A percentile compares a stretch with the other conserved stretches of the same genome.
Conservation (phyloP, 345 rosid species). For the Cochlearia excelsa region DNA sequence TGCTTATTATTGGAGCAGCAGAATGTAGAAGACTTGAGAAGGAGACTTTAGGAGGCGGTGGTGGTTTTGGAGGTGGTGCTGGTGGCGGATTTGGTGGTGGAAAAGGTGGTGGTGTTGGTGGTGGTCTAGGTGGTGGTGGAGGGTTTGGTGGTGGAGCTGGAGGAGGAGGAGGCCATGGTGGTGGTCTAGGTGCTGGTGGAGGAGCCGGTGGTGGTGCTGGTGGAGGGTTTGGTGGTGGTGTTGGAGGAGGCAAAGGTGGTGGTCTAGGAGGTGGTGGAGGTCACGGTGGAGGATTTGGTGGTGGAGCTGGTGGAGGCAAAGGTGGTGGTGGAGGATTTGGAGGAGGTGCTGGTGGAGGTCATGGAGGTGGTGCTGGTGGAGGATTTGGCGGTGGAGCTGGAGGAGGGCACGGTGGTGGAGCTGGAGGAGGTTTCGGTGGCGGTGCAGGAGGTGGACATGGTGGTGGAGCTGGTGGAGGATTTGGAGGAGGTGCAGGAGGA, state of each 20-base stretch:
- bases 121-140: not conserved
- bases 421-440: too few species aligned
- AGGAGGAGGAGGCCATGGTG: slow-evolving; percentile 34
- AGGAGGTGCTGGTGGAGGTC: too few species aligned
- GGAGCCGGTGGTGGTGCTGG: slow-evolving; percentile 30
- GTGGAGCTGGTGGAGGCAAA: not conserved
- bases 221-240: slow-evolving; percentile 25
- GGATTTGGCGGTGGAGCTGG: too few species aligned
- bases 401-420: too few species aligned
- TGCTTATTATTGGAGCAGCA: slow-evolving; percentile 31
- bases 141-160: slow-evolving; percentile 12
- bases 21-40: slow-evolving; percentile 40
- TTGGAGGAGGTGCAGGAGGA: too few species aligned
- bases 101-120: not conserved
- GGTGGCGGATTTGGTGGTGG: not conserved
- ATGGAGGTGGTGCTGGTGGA: too few species aligned
- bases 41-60: slow-evolving; percentile 32
- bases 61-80: slow-evolving; percentile 32
- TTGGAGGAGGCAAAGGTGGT: slow-evolving; percentile 18
- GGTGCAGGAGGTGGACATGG: too few species aligned
- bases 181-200: slow-evolving; percentile 24
- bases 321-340: too few species aligned
- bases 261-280: slow-evolving; percentile 28
- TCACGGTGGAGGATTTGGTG: slow-evolving; percentile 10
- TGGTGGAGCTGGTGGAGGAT: too few species aligned